Base-by-base conservation (phyloP, 257 asterid species). In the Henckelia pumila region DNA sequence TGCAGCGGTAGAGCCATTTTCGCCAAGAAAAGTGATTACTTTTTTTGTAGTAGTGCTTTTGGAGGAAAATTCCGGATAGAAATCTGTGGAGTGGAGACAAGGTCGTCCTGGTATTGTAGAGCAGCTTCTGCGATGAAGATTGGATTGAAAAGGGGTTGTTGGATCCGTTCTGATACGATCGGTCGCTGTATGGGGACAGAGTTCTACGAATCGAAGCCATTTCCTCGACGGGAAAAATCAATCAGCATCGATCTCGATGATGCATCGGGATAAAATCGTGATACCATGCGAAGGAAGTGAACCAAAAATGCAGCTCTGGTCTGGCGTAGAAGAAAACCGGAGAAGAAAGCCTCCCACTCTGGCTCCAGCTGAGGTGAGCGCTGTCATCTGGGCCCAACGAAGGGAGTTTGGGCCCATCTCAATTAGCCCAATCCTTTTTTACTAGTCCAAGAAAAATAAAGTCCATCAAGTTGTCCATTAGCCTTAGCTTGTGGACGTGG, bases 181-280 rank as follows among this genome's bases (percentile, higher is more conserved):
- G 93, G 57, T 82, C 96, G 81, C 76, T 76, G 79, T 82, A 86
- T n/a, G 95, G 96, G 59, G 96, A 88, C 52, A 81, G 79, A 63
- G 95, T 85, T 78, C 97, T 86, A 77, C 98, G 89, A 79, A 92
- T 85, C 78, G 98, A 92, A 60, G 97, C 93, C 98, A 92, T 92
- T 71, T 67, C 64, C 30, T 49, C 73, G 61, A 64, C 55, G 32
- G 59, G 74, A 75, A 67, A 32, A 59, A 44, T 50, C 70, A 59
- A 68, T 24, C 71, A 64, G 52, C 24, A 49, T 59, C 32, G 59
- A 30, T 29, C 29, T 35, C 50, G 14, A 33, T 67, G 61, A 58
- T 28, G 47, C 4, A 0, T 25, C 37, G 35, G 56, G 72, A 74
- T 66, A 72, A 72, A 76, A 73, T 70, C 72, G 64, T 57, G 58